phyloP scores from a whole-genome alignment of 2,329 filamentous ascomycete genomes.

The Rutstroemia sp. region DNA sequence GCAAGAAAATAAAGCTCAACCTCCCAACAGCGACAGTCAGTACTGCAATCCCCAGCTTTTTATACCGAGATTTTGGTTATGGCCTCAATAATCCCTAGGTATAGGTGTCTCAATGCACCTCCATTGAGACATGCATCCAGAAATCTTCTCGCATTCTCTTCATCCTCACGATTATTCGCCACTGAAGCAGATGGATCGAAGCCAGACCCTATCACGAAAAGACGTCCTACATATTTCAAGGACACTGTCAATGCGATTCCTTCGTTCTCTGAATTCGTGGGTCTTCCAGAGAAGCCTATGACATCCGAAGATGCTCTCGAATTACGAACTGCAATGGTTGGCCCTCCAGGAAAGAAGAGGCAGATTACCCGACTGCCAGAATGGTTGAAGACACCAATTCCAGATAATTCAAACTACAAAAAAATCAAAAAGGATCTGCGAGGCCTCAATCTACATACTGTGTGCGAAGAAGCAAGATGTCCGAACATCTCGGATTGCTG shows the following conservation, averaged over 20 bases:
- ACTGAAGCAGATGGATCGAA: constrained; percentile 25
- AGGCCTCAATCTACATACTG: constrained; percentile 84
- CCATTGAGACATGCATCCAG: constrained; percentile 21
- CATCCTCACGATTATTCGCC: constrained; percentile 22
- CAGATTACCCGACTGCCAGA: constrained; percentile 71
- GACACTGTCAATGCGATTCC: constrained; percentile 37
- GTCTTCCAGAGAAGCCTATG: constrained; percentile 36
- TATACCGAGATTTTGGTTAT: constrained; percentile 2
- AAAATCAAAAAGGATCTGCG: constrained; percentile 91
- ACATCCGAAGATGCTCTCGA: constrained; percentile 49
- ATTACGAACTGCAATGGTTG: constrained; percentile 55
- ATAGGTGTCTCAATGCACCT: constrained; percentile 25
- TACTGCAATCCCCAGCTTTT: background rate
- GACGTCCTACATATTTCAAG: constrained; percentile 31
- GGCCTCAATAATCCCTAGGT: constrained; percentile 23
- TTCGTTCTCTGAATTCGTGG: constrained; percentile 52
- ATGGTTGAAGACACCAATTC: constrained; percentile 96
- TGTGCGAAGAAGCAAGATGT: constrained; percentile 95
- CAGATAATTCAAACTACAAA: constrained; percentile 77
- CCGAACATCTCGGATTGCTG: constrained; percentile 98
- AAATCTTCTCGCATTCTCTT: constrained; percentile 13
- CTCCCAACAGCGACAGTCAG: background rate
- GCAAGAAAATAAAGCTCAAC: constrained; percentile 9
- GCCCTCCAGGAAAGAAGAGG: constrained; percentile 53
- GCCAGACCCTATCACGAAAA: constrained; percentile 18